Conservation (phyloP, 345 rosid genomes). For the Salix exigua region DNA sequence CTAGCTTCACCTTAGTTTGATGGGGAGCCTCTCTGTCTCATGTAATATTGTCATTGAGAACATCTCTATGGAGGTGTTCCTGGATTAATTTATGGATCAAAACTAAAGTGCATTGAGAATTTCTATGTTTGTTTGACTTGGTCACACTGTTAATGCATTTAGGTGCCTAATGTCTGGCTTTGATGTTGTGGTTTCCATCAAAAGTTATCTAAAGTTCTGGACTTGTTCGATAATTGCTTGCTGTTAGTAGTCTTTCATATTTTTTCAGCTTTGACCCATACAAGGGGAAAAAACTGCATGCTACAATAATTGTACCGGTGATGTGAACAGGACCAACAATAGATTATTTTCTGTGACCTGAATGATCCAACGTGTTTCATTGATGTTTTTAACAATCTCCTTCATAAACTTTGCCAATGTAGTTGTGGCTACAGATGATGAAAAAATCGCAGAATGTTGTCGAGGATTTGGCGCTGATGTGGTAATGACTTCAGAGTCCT, state of each 20-base stretch:
- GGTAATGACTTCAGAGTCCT: conserved; percentile 90
- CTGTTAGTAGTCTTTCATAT: background rate
- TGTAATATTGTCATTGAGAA: background rate
- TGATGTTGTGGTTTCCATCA: background rate
- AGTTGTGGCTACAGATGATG: conserved; percentile 98
- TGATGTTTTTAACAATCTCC: background rate
- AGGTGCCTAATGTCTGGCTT: background rate
- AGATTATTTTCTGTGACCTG: background rate
- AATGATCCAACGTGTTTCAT: background rate
- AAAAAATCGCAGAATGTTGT: conserved; percentile 86
- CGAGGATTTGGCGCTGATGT: conserved; percentile 95
- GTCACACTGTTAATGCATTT: background rate
- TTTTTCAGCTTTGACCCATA: background rate
- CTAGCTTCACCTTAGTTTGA: background rate
- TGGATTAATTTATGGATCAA: background rate
- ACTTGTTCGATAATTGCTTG: background rate
- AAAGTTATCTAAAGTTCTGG: no score
- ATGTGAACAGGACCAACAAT: background rate
- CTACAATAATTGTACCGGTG: background rate
- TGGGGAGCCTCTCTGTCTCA: background rate
- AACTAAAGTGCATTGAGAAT: background rate
- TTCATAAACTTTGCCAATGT: conserved; percentile 13
- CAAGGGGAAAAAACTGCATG: background rate
- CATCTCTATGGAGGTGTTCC: background rate
- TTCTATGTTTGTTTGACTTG: background rate